These are phyloP conservation scores for Hyphopichia khmerensis DNA, from an alignment of 1,139 yeast genomes.

Conservation along the genomic window DNA sequence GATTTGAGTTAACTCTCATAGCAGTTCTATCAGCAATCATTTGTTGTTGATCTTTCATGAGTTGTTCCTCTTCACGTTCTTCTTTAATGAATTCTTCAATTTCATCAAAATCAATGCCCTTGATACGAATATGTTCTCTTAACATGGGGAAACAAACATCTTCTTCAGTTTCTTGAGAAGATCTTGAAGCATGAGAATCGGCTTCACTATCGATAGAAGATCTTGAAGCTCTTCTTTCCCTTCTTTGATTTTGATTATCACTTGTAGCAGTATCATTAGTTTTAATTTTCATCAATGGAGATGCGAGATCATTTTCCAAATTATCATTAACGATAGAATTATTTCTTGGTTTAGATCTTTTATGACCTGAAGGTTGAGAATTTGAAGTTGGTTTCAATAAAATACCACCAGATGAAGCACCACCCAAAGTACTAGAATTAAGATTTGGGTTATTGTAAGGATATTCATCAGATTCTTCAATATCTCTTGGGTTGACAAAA, in stretches of 20 bases:
- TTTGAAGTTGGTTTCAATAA: conserved; percentile 7
- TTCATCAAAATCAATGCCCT: conserved; percentile 78
- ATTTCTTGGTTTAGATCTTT: conserved; percentile 15
- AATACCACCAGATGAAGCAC: conserved; percentile 9
- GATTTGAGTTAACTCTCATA: conserved; percentile 17
- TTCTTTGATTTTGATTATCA: conserved; percentile 4
- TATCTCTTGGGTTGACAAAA: conserved; percentile 24
- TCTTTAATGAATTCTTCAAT: conserved; percentile 72
- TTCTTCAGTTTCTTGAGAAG: conserved; percentile 87
- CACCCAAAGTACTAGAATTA: background rate
- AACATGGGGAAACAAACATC: conserved; percentile 97
- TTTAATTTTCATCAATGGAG: conserved; percentile 31
- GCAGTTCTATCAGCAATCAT: conserved; percentile 30
- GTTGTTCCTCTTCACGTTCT: conserved; percentile 31
- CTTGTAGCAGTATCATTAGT: conserved; percentile 33
- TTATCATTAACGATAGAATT: conserved; percentile 15
- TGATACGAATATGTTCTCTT: conserved; percentile 64
- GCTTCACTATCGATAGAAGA: conserved; percentile 58
- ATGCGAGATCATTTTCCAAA: conserved; percentile 28
- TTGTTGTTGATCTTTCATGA: conserved; percentile 30
- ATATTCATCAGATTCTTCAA: background rate
- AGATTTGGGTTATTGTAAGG: too few relatives aligned
- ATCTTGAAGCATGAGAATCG: conserved; percentile 69
- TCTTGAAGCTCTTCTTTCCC: conserved; percentile 33
- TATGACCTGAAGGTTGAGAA: conserved; percentile 3